Evolutionary conservation across 805 yeast species (phyloP).

Genomic region (Kuraishia ogatae): DNA sequence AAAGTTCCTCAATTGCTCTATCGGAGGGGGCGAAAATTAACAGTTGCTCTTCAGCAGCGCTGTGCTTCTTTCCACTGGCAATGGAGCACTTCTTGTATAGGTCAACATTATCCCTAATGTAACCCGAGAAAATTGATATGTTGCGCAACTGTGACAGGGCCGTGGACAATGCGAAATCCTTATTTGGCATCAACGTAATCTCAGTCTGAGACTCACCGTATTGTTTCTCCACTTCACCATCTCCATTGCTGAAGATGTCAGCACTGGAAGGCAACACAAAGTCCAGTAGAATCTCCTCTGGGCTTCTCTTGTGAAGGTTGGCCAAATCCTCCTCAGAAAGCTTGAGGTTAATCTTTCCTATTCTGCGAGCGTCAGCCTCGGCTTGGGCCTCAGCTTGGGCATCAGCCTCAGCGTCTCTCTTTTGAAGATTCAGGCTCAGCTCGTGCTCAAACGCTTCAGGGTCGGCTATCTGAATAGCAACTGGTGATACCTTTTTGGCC

Average conservation of each 20-base stretch:
- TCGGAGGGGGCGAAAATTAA: slow-evolving; percentile 70
- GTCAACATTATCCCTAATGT: slow-evolving; percentile 54
- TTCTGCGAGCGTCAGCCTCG: background rate
- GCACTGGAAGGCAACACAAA: slow-evolving; percentile 4
- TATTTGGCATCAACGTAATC: slow-evolving; percentile 17
- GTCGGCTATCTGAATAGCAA: slow-evolving; percentile 7
- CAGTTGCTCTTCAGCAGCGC: slow-evolving; percentile 13
- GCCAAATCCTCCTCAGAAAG: slow-evolving; percentile 2
- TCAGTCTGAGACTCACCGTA: slow-evolving; percentile 7
- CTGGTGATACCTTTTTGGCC: background rate
- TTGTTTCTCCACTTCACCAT: slow-evolving; percentile 6
- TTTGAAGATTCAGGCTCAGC: slow-evolving; percentile 2
- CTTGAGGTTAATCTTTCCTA: slow-evolving; percentile 1
- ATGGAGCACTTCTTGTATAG: slow-evolving; percentile 38
- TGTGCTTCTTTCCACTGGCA: slow-evolving; percentile 26
- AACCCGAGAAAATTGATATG: slow-evolving; percentile 57
- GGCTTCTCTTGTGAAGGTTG: slow-evolving; percentile 6
- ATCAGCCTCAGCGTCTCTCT: slow-evolving; percentile 6
- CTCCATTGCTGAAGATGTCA: background rate
- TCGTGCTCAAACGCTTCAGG: slow-evolving; percentile 3
- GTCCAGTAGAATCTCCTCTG: slow-evolving; percentile 1
- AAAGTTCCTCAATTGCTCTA: slow-evolving; percentile 41
- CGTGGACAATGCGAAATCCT: slow-evolving; percentile 22
- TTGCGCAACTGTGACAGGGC: slow-evolving; percentile 29
- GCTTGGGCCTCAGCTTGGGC: background rate